Percentiles rank a stretch among this genome's conserved stretches.
Evolutionary conservation across 768 basidiomycete genomes (phyloP).

Genomic region (Collybiopsis confluens): DNA sequence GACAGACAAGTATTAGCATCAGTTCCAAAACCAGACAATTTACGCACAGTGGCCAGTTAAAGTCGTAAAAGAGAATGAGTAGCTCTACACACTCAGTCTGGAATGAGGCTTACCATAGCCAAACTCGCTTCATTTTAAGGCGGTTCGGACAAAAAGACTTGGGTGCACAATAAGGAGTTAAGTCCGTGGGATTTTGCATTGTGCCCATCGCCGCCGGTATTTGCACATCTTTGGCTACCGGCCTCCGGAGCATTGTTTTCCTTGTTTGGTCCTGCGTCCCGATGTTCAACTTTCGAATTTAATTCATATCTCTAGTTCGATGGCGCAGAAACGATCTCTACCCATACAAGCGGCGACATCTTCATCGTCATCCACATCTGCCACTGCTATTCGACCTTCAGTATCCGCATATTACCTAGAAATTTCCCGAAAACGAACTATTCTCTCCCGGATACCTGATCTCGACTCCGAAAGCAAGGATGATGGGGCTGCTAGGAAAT

Average conservation of each 20-base stretch:
- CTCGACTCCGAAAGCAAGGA: background rate
- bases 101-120: background rate
- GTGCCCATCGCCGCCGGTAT: no score
- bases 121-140: background rate
- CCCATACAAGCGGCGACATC: background rate
- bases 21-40: no score
- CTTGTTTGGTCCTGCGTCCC: background rate
- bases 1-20: no score
- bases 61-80: slow-evolving; percentile 3
- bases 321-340: background rate
- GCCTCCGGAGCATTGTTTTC: background rate
- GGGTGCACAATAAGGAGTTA: background rate
- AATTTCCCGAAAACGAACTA: background rate
- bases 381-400: background rate
- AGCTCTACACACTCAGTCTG: slow-evolving; percentile 3
- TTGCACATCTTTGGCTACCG: no score
- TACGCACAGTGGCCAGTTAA: background rate
- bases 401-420: background rate
- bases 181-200: no score
- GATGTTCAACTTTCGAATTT: background rate
- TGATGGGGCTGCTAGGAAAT: background rate
- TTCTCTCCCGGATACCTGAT: background rate
- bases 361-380: background rate
- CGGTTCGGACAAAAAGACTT: background rate
- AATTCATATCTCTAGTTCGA: background rate